Conservation (phyloP, 2,329 filamentous ascomycete species). For the Chalaropsis ovoidea region DNA sequence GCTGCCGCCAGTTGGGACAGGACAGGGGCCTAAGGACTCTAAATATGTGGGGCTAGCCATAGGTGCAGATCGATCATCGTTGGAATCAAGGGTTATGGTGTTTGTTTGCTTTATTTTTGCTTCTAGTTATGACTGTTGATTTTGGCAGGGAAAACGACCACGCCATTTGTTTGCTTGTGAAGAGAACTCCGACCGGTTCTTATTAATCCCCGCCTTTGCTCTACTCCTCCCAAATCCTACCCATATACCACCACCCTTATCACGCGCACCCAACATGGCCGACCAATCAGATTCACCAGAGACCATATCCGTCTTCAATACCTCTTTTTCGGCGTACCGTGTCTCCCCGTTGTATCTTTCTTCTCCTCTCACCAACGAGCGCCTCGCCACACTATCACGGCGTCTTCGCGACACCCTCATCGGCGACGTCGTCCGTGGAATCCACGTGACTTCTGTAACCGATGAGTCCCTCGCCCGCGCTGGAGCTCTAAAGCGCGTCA, state of each 20-base stretch:
- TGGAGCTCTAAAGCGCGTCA: constrained; percentile 40
- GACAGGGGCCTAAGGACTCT: background rate
- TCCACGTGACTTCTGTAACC: constrained; percentile 41
- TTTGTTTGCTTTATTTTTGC: background rate
- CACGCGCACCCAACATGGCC: constrained; percentile 22
- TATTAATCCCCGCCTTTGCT: too few species aligned
- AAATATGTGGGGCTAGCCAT: background rate
- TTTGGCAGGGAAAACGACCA: too few species aligned
- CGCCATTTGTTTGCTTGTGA: too few species aligned
- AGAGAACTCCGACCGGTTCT: too few species aligned
- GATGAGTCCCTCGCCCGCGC: constrained; percentile 35
- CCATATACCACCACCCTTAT: background rate
- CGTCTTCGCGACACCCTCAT: constrained; percentile 46
- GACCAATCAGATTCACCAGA: constrained; percentile 24
- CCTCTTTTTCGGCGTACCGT: constrained; percentile 48
- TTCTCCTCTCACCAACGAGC: constrained; percentile 32
- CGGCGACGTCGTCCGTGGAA: constrained; percentile 50
- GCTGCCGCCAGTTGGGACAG: background rate
- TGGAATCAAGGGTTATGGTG: background rate
- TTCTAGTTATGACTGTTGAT: background rate
- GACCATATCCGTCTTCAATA: constrained; percentile 45
- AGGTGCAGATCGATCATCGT: background rate
- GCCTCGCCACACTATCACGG: constrained; percentile 38
- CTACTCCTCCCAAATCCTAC: background rate
- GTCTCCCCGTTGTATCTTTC: constrained; percentile 42